These are phyloP conservation scores for rapeseed (Brassica napus) DNA, from an alignment of 345 rosid species.

Conservation along the genomic window Da-Ae NC_063445.1:68001-68500, in stretches of 20 bases:
- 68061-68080: constrained; percentile 53
- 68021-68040: constrained; percentile 76
- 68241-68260: background rate
- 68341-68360: constrained; percentile 12
- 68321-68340: background rate
- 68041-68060: constrained; percentile 63
- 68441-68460: background rate
- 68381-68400: constrained; percentile 16
- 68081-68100: constrained; percentile 63
- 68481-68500: background rate
- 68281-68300: constrained; percentile 17
- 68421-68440: too few relatives aligned
- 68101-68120: constrained; percentile 69
- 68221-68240: constrained; percentile 1
- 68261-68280: constrained; percentile 9
- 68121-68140: constrained; percentile 79
- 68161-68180: constrained; percentile 63
- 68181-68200: constrained; percentile 43
- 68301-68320: constrained; percentile 14
- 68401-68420: background rate
- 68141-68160: constrained; percentile 78
- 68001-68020: constrained; percentile 78
- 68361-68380: background rate
- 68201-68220: constrained; percentile 21
- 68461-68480: background rate